Base-by-base conservation (phyloP, 169 alveolate genomes). In the Eimeria sp. region DNA sequence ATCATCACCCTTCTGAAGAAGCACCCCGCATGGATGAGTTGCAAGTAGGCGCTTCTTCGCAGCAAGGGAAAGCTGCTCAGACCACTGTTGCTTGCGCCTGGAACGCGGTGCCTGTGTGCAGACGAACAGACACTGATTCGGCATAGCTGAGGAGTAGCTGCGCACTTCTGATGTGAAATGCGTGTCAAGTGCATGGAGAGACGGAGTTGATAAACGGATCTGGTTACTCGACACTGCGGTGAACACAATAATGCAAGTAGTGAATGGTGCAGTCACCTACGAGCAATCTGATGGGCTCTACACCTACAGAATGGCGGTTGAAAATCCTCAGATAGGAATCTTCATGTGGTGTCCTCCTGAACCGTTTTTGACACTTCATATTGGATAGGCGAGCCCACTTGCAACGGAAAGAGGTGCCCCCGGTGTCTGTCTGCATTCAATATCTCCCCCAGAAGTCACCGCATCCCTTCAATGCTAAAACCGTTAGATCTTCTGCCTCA, bases 31-130 rank as follows among this genome's bases (percentile, higher is more conserved):
- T 27, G 78, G 49, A 67, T 67, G 14, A n/a, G 57, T 16, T 11
- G 92, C 92, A 30, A 84, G 92, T 10, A 84, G 51, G 20, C 75
- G 92, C 80, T 84, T 84, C 78, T 84, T 84, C 34, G 65, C 80
- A 4, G 54, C 75, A 34, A 84, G 61, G 34, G 92, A 58, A 30
- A 84, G 58, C 25, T 30, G 27, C 14, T 54, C 92, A 70, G 78
- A 61, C 92, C 92, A 84, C 9, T 16, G 11, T 14, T 20, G 78
- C 70, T 84, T 84, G 45, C 78, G 45, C 61, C 92, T 27, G 22
- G 78, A 34, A 54, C 92, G 76, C 18, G 78, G 92, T 49, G 70
- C 92, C 92, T 84, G 92, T n/a, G 72, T 25, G 61, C 58, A 25
- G 40, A 43, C 34, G 86, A 43, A 6, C 43, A 18, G 58, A 45